Evolutionary conservation across 345 rosid genomes (phyloP), one percentile per base, ranked within the genome.

Genomic region (Eucalyptus viminalis): DNA sequence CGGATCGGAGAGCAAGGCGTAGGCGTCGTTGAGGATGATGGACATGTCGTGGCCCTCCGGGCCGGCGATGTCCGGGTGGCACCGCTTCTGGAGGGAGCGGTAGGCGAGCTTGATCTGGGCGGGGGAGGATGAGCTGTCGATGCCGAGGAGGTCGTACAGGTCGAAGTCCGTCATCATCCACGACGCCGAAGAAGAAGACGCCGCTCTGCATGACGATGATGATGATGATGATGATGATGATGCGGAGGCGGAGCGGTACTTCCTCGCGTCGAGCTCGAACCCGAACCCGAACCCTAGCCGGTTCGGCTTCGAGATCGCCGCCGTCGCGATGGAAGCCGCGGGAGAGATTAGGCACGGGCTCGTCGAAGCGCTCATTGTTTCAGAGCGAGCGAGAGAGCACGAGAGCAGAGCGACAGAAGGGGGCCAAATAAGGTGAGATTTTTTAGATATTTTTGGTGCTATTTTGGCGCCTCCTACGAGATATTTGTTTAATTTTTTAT

Each of bases 51-150:
- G 98, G 19, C 99, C 99, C 0, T 96, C 86, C 2, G 92, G 90
- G 14, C 99, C 99, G 2, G 97, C 98, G 15, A 97, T 94, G 80
- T 97, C 99, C 1, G 99, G 99, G 88, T 97, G 99, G 89, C 99
- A 97, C 12, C 94, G 92, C 89, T 96, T 97, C 93, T 97, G 98
- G 72, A 96, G 91, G 19, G 87, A 51, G 40, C 99, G 94, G 34
- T 97, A 97, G 2, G 99, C 99, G 24, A 90, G 53, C 92, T 96
- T 96, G 49, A 97, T 96, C 92, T 96, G 95, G 43, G 95, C 87
- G 29, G 92, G 95, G 65, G 94, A 90, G 10, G 94, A 94, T 17
- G 92, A 87, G 87, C 95, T 93, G 19, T 96, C 96, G 49, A 97
- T 60, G 19, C 99, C 99, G 13, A 97, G 92, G 83, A 97, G 95